Conservation (phyloP, 2,329 filamentous ascomycete genomes). For the Curvularia spicifera region DNA sequence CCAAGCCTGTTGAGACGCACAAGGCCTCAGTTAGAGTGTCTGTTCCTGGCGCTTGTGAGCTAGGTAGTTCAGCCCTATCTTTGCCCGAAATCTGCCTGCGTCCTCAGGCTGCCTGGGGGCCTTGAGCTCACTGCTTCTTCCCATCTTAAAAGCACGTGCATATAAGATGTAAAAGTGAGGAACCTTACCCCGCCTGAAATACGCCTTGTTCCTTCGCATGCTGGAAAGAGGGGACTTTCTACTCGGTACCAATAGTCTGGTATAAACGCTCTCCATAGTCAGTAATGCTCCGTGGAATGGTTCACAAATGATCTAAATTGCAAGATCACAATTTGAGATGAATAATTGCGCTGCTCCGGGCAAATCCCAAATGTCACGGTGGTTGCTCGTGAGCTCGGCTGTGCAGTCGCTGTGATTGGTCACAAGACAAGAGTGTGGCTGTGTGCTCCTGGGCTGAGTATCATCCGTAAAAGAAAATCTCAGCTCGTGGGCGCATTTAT, state of each 20-base stretch:
- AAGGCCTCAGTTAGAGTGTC: neutral
- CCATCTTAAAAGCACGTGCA: neutral
- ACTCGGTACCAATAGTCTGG: conserved; percentile 6
- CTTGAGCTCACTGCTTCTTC: neutral
- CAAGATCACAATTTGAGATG: neutral
- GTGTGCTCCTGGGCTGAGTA: neutral
- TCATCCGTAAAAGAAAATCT: neutral
- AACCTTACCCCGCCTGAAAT: neutral
- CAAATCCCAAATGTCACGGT: neutral
- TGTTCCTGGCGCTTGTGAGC: neutral
- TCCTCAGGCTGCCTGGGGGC: neutral
- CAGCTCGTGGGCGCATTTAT: neutral
- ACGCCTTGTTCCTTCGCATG: neutral
- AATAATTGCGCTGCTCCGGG: neutral
- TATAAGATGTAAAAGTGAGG: neutral
- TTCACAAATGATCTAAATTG: conserved; percentile 1
- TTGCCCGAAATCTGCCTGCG: neutral
- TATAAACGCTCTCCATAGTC: neutral
- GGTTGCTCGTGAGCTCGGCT: neutral
- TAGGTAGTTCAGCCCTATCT: neutral
- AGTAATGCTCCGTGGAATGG: neutral
- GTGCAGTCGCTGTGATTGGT: neutral
- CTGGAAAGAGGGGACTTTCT: neutral
- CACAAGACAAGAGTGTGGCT: neutral
- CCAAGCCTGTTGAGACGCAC: neutral